Evolutionary conservation across 2,329 filamentous ascomycete genomes (phyloP).

Genomic region (Coniochaeta sp.): DNA sequence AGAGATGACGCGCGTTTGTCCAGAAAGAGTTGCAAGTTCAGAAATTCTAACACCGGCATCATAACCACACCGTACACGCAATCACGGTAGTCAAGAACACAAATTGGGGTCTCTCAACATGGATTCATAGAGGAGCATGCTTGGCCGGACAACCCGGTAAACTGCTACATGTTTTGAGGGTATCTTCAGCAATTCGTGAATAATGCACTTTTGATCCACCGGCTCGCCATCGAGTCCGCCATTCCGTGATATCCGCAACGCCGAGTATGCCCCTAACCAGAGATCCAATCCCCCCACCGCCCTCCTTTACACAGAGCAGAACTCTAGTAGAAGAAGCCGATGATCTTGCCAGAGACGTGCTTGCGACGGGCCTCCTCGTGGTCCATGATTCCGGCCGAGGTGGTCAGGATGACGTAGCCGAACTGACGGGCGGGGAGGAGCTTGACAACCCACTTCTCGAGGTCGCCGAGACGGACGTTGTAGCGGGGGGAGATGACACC

Average conservation of each 20-base stretch:
- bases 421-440: constrained; percentile 99
- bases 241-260: constrained; percentile 9
- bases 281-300: constrained; percentile 8
- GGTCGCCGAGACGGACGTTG: constrained; percentile 95
- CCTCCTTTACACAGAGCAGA: constrained; percentile 5
- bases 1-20: no score
- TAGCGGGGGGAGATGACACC: constrained; percentile 99
- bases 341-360: constrained; percentile 98
- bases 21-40: no score
- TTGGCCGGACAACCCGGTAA: not conserved
- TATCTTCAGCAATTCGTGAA: constrained; percentile 3
- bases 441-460: constrained; percentile 99
- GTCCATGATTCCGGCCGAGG: constrained; percentile 99
- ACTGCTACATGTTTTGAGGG: not conserved
- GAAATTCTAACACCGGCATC: no score
- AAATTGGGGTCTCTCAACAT: constrained; percentile 1
- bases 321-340: constrained; percentile 96
- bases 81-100: no score
- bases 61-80: no score
- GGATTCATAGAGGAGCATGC: not conserved
- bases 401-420: constrained; percentile 98
- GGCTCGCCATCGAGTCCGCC: constrained; percentile 4
- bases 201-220: constrained; percentile 4
- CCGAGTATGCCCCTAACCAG: constrained; percentile 13
- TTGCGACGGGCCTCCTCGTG: constrained; percentile 99